A percentile compares a stretch with the other conserved stretches of the same genome.
Conservation (phyloP, 345 rosid genomes). For the Eutrema yunnanense region DNA sequence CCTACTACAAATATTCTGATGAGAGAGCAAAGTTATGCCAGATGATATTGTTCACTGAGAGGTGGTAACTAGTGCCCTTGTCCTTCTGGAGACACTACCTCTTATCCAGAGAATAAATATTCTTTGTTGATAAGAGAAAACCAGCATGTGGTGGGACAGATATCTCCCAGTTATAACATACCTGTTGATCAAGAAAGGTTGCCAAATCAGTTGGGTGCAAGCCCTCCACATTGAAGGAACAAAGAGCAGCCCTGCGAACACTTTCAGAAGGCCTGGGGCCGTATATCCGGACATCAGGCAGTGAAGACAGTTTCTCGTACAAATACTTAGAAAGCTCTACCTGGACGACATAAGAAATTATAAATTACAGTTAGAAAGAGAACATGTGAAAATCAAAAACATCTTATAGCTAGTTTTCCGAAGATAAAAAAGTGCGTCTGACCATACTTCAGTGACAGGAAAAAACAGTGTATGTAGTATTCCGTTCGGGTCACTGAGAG, state of each 20-base stretch:
- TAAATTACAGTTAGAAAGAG: not conserved
- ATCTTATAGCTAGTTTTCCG: not conserved
- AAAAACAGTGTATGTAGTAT: not conserved
- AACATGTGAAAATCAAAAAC: not conserved
- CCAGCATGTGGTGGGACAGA: not conserved
- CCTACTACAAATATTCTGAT: not conserved
- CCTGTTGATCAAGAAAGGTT: constrained; percentile 92
- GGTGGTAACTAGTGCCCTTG: not conserved
- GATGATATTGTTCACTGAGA: not conserved
- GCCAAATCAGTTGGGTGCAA: constrained; percentile 92
- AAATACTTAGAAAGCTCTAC: constrained; percentile 60
- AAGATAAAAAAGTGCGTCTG: not conserved
- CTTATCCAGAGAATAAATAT: not conserved
- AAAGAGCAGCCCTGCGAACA: constrained; percentile 59
- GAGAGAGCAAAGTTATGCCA: not conserved
- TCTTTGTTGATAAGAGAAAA: not conserved
- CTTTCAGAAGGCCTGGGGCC: constrained; percentile 79
- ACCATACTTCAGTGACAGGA: not conserved
- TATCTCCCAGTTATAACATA: constrained; percentile 17
- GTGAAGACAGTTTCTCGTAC: constrained; percentile 57
- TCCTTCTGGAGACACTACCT: not conserved
- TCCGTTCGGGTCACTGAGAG: not conserved
- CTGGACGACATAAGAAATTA: constrained; percentile 32
- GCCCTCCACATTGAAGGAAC: constrained; percentile 81
- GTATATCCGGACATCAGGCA: constrained; percentile 63